Evolutionary conservation across 129 eudicot species (phyloP).

Genomic region (Helianthus tuberosus): DNA sequence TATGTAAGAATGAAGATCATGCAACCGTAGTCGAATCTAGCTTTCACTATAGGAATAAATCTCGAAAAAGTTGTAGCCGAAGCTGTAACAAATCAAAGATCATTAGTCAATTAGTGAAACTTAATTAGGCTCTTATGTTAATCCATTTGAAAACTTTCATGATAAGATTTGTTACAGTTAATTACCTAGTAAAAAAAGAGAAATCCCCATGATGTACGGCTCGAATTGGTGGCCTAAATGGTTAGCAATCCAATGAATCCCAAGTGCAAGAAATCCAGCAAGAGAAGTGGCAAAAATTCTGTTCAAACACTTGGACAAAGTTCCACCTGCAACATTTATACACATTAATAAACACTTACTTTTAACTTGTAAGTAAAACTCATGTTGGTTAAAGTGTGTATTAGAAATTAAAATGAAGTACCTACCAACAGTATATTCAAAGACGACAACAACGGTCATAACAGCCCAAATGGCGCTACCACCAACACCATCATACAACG

Average conservation of each 20-base stretch:
- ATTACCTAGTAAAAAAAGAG: conserved; percentile 70
- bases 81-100: conserved; percentile 29
- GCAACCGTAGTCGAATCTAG: conserved; percentile 65
- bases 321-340: conserved; percentile 50
- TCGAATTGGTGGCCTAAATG: conserved; percentile 3
- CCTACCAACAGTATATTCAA: conserved; percentile 38
- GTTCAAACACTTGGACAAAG: conserved; percentile 62
- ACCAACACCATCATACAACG: conserved; percentile 31
- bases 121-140: not conserved
- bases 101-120: not conserved
- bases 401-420: not conserved
- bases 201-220: conserved; percentile 46
- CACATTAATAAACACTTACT: conserved; percentile 12
- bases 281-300: conserved; percentile 55
- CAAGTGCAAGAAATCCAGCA: conserved; percentile 74
- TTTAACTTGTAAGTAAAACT: not conserved
- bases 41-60: conserved; percentile 64
- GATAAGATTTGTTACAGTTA: not conserved
- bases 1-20: conserved; percentile 68
- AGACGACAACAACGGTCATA: conserved; percentile 38
- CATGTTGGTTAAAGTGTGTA: not conserved
- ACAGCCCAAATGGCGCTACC: conserved; percentile 29
- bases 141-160: not conserved
- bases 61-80: conserved; percentile 51
- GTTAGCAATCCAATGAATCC: conserved; percentile 60